Conservation (phyloP, 2,329 filamentous ascomycete species). For the Ophiosphaerella korrae region DNA sequence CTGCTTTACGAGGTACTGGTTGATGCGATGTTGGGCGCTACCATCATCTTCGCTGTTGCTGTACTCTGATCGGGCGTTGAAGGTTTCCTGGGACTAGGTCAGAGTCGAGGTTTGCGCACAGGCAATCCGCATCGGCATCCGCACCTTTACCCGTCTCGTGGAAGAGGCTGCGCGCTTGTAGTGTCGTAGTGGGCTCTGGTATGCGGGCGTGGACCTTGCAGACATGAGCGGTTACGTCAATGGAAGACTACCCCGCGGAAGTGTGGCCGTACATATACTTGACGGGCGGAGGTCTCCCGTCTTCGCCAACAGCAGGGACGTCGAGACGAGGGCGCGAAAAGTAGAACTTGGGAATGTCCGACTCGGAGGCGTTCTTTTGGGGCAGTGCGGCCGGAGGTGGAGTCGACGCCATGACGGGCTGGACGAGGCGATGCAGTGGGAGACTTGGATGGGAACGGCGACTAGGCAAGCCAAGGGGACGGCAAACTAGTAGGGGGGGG, state of each 20-base stretch:
- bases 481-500: conserved; percentile 6
- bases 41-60: conserved; percentile 84
- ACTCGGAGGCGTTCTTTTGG: conserved; percentile 25
- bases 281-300: conserved; percentile 50
- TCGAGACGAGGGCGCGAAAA: conserved; percentile 56
- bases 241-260: neutral
- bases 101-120: too few relatives aligned
- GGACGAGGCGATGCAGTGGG: conserved; percentile 1
- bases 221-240: conserved; percentile 19
- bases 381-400: conserved; percentile 20
- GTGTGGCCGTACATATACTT: conserved; percentile 55
- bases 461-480: conserved; percentile 1
- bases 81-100: conserved; percentile 70
- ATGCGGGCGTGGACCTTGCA: conserved; percentile 61
- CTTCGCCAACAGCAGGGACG: conserved; percentile 47
- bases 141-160: conserved; percentile 66
- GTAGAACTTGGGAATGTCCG: conserved; percentile 47
- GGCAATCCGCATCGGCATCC: conserved; percentile 4
- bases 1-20: conserved; percentile 91
- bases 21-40: conserved; percentile 81
- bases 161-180: conserved; percentile 66
- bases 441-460: conserved; percentile 10
- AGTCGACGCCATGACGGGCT: conserved; percentile 7
- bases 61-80: conserved; percentile 87
- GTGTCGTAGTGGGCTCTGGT: conserved; percentile 68